Evolutionary conservation across 331 rosid genomes (phyloP).

Genomic region (Telfairia occidentalis): DNA sequence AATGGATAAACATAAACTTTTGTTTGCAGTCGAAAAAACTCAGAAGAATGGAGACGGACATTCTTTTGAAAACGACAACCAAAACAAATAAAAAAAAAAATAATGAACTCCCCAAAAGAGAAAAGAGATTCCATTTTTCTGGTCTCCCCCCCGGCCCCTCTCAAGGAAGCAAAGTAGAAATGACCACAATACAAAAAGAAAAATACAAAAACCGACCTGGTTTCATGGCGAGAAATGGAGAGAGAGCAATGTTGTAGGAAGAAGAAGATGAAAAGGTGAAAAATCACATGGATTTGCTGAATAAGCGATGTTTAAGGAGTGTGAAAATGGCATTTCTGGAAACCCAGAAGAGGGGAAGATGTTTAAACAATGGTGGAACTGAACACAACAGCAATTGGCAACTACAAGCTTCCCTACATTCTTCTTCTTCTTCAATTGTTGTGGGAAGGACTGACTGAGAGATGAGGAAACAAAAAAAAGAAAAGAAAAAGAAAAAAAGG

Average conservation of each 20-base stretch:
- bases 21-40: neutral
- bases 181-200: neutral
- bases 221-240: neutral
- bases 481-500: no score
- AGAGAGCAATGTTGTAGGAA: neutral
- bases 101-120: neutral
- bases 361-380: neutral
- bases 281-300: neutral
- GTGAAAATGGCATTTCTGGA: slow-evolving; percentile 2
- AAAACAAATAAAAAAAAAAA: neutral
- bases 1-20: neutral
- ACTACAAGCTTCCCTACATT: no score
- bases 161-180: neutral
- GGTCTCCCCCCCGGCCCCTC: neutral
- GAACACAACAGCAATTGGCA: no score
- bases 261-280: neutral
- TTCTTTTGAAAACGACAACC: neutral
- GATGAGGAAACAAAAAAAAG: no score
- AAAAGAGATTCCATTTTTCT: neutral
- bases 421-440: no score
- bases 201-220: neutral
- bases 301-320: neutral
- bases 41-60: neutral
- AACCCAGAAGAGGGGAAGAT: neutral
- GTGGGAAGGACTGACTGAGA: no score